Conservation (phyloP, 495 filamentous ascomycete genomes). For the Talaromyces proteolyticus region DNA sequence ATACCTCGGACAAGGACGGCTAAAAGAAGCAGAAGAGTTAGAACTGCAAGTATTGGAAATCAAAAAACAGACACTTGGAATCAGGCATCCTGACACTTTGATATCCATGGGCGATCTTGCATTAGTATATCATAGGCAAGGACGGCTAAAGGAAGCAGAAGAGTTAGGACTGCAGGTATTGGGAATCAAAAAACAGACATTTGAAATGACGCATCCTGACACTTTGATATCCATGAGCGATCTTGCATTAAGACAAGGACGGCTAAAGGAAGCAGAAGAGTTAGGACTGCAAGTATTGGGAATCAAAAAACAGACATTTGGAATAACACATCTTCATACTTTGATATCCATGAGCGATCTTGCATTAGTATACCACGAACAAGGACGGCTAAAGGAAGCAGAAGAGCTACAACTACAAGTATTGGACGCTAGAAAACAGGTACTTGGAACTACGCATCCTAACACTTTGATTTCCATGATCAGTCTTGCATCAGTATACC, state of each 20-base stretch:
- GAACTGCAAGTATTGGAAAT: slow-evolving; percentile 18
- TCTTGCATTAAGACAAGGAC: slow-evolving; percentile 14
- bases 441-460: slow-evolving; percentile 22
- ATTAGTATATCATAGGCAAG: slow-evolving; percentile 13
- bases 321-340: slow-evolving; percentile 4
- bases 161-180: slow-evolving; percentile 16
- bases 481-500: slow-evolving; percentile 21
- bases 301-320: too few relatives aligned
- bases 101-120: slow-evolving; percentile 20
- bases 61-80: slow-evolving; percentile 16
- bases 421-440: slow-evolving; percentile 13
- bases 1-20: slow-evolving; percentile 12
- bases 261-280: slow-evolving; percentile 4
- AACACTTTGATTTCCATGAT: slow-evolving; percentile 23
- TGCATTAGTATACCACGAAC: slow-evolving; percentile 9
- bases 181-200: slow-evolving; percentile 10
- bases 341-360: slow-evolving; percentile 1
- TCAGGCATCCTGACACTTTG: slow-evolving; percentile 26
- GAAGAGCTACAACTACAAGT: slow-evolving; percentile 19
- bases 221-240: slow-evolving; percentile 25
- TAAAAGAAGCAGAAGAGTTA: slow-evolving; percentile 16
- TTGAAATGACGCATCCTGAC: slow-evolving; percentile 24
- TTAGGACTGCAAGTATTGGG: not conserved
- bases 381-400: slow-evolving; percentile 14
- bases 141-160: slow-evolving; percentile 13